A percentile compares a stretch with the other conserved stretches of the same genome.
phyloP scores from a whole-genome alignment of 139 green algal genomes.

The Yamagishiella unicocca region DNA sequence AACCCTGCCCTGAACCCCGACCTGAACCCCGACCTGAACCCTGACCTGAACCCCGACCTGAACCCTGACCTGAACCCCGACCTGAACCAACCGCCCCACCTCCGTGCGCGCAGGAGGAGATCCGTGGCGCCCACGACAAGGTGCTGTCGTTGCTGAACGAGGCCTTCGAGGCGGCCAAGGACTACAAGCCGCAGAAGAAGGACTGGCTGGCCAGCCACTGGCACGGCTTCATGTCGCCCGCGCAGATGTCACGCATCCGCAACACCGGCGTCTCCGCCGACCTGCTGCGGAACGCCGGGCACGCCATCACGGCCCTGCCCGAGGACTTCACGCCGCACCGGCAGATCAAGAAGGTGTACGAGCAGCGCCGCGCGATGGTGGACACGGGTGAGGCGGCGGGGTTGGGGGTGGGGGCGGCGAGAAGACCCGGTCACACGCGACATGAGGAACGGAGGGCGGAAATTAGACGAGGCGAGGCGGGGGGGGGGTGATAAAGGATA shows the following conservation, averaged over 20 bases:
- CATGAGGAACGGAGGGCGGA: too few relatives aligned
- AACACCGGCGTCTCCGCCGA: constrained; percentile 88
- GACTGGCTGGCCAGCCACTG: constrained; percentile 95
- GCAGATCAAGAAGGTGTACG: constrained; percentile 83
- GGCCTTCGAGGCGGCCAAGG: constrained; percentile 87
- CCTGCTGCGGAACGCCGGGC: constrained; percentile 81
- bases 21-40: too few relatives aligned
- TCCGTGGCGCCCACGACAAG: constrained; percentile 74
- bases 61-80: too few relatives aligned
- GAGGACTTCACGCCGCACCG: constrained; percentile 87
- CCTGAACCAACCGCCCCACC: too few relatives aligned
- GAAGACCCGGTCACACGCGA: too few relatives aligned
- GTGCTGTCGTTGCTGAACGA: constrained; percentile 81
- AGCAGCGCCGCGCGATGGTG: constrained; percentile 85
- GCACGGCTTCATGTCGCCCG: constrained; percentile 93
- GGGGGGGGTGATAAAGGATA: too few relatives aligned
- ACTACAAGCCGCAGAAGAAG: constrained; percentile 81
- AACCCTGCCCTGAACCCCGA: too few relatives aligned
- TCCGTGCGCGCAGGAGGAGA: constrained; percentile 73
- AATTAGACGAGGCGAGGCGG: too few relatives aligned
- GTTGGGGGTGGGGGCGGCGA: too few relatives aligned
- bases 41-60: too few relatives aligned
- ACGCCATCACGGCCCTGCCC: constrained; percentile 88
- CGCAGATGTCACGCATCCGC: constrained; percentile 90
- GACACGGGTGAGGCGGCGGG: constrained; percentile 73